Evolutionary conservation across 2,329 filamentous ascomycete genomes (phyloP).

Genomic region (Zasmidium cellare): DNA sequence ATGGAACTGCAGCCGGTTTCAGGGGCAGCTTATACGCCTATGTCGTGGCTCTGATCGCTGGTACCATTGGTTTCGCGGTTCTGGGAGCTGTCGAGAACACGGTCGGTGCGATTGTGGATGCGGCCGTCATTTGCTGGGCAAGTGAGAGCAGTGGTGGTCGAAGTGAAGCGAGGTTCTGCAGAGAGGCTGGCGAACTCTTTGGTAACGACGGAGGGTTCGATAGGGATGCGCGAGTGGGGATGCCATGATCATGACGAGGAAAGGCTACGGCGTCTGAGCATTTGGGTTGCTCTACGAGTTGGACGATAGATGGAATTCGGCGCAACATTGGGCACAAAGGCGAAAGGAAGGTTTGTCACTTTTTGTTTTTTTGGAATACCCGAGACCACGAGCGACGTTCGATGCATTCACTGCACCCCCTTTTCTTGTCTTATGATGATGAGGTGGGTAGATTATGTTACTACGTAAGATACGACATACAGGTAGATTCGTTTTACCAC

Average conservation of each 20-base stretch:
- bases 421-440: neutral
- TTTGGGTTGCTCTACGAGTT: no score
- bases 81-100: conserved; percentile 53
- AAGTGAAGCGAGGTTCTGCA: conserved; percentile 76
- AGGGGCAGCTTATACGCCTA: conserved; percentile 91
- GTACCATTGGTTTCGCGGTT: conserved; percentile 92
- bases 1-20: conserved; percentile 49
- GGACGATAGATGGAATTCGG: no score
- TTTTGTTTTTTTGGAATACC: neutral
- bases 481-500: no score
- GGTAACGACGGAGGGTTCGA: conserved; percentile 53
- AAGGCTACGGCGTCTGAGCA: neutral
- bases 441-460: neutral
- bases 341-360: neutral
- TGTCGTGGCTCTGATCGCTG: conserved; percentile 86
- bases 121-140: conserved; percentile 87
- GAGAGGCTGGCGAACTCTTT: conserved; percentile 87
- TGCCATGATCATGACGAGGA: conserved; percentile 10
- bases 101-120: conserved; percentile 38
- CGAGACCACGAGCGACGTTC: neutral
- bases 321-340: neutral
- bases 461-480: neutral
- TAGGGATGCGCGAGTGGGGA: conserved; percentile 9
- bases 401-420: neutral
- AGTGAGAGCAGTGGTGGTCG: conserved; percentile 70